Conservation (phyloP, 2,329 filamentous ascomycete genomes). For the Rasamsonia emersonii region DNA sequence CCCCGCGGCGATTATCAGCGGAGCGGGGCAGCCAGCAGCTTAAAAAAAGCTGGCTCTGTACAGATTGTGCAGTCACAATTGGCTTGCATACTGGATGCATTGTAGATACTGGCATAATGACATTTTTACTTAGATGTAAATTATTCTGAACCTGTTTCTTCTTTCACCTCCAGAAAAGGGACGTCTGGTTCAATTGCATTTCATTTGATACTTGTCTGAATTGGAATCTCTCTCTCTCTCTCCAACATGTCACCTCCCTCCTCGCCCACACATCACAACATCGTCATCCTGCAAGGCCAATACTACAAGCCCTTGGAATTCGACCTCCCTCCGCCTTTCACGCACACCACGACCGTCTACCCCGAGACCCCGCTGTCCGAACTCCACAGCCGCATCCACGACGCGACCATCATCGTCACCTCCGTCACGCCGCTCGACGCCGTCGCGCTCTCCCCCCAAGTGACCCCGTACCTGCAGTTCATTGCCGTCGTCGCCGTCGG, state of each 20-base stretch:
- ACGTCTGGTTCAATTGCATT: too few relatives aligned
- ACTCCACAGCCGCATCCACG: constrained; percentile 33
- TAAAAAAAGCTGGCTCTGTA: too few relatives aligned
- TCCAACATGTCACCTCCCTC: constrained; percentile 13
- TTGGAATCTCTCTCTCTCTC: too few relatives aligned
- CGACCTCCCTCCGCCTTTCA: constrained; percentile 36
- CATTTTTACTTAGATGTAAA: too few relatives aligned
- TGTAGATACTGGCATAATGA: too few relatives aligned
- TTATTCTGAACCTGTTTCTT: too few relatives aligned
- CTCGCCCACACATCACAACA: constrained; percentile 31
- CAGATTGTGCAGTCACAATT: too few relatives aligned
- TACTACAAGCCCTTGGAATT: constrained; percentile 33
- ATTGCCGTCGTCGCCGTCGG: constrained; percentile 41
- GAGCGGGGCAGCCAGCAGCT: too few relatives aligned
- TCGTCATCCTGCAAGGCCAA: constrained; percentile 41
- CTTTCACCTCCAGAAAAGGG: too few relatives aligned
- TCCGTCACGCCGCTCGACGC: constrained; percentile 24
- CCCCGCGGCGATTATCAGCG: too few relatives aligned
- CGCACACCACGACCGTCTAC: constrained; percentile 23
- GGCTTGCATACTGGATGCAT: too few relatives aligned
- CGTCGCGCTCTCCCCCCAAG: constrained; percentile 32
- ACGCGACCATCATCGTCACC: constrained; percentile 40
- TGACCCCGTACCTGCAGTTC: constrained; percentile 37
- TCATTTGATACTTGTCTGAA: too few relatives aligned
- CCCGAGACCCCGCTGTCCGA: constrained; percentile 24